Evolutionary conservation across 1,139 yeast species (phyloP).

Genomic region (Pichia inconspicua): DNA sequence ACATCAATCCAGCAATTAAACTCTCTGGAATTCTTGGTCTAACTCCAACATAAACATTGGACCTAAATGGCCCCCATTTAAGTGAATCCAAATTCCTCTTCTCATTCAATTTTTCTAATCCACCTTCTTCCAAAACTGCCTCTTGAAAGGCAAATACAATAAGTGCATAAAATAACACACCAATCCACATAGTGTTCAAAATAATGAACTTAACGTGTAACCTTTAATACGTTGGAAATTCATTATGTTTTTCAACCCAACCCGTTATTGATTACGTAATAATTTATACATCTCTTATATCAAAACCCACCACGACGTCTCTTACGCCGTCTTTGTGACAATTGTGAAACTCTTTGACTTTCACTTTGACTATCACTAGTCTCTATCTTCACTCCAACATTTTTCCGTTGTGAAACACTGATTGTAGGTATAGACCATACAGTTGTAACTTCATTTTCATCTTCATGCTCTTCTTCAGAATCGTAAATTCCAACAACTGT

Average conservation of each 20-base stretch:
- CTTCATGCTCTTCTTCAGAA: constrained; percentile 1
- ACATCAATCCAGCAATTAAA: constrained; percentile 74
- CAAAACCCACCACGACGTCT: constrained; percentile 13
- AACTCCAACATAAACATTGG: constrained; percentile 79
- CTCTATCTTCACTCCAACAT: background rate
- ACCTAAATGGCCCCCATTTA: constrained; percentile 90
- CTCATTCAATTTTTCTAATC: constrained; percentile 21
- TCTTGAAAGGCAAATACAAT: background rate
- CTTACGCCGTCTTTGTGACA: constrained; percentile 6
- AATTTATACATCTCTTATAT: background rate
- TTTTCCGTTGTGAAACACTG: constrained; percentile 7
- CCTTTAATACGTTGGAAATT: too few relatives aligned
- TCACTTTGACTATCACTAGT: background rate
- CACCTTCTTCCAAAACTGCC: constrained; percentile 2
- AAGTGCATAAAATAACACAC: background rate
- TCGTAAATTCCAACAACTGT: constrained; percentile 9
- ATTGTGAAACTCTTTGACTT: constrained; percentile 5
- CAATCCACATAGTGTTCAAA: background rate
- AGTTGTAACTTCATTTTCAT: background rate
- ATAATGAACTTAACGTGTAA: too few relatives aligned
- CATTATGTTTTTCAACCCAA: too few relatives aligned
- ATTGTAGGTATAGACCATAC: constrained; percentile 6
- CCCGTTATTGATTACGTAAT: too few relatives aligned
- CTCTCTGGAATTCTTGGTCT: constrained; percentile 77
- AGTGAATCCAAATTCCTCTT: constrained; percentile 37